Evolutionary conservation across 2,329 filamentous ascomycete species (phyloP), one percentile per base, ranked within the genome.

Genomic region (Fusarium buharicum): DNA sequence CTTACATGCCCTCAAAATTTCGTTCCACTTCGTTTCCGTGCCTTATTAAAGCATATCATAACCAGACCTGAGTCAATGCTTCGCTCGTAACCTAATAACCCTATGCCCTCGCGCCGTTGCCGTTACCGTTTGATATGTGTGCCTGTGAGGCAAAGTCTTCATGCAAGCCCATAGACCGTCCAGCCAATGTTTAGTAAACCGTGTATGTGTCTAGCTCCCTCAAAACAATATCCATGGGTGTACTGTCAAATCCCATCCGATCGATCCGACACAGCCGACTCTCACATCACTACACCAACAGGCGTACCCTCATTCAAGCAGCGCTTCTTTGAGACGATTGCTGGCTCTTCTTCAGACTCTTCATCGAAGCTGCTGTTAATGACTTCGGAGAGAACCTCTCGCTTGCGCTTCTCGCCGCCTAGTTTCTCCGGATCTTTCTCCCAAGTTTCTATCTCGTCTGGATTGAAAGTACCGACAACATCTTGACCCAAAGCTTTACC

Each of bases 401-500:
- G 74, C 58, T 78, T 78, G 4, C 72, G 68, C 59, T 76, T 77
- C 36, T 59, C 55, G 30, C 56, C 50, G 8, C 53, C 54, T 22
- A 71, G 70, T 43, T 75, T 72, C 63, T 80, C 77, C 8, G 69
- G 66, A 2, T 77, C 74, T 6, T 73, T 70, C 47, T 80, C 77
- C 75, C 79, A 84, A 1, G 78, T 81, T 52, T 83, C 79, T 45
- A 84, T 80, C 14, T 73, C 69, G 7, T 75, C 69, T 1, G 68
- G 55, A 46, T 80, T 74, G 44, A 79, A 75, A 2, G 56, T 45
- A 1, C 83, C 83, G 4, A 84, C 80, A 12, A 85, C 63, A 4
- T 84, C 82, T 16, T 73, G 70, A 8, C 84, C 84, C 0, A 87
- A 73, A 4, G 82, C 84, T 59, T 79, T 78, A 34, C 82, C 82